These are phyloP conservation scores for Halophytophthora batemanensis DNA, from an alignment of 352 stramenopile genomes.

Conservation along the genomic window DNA sequence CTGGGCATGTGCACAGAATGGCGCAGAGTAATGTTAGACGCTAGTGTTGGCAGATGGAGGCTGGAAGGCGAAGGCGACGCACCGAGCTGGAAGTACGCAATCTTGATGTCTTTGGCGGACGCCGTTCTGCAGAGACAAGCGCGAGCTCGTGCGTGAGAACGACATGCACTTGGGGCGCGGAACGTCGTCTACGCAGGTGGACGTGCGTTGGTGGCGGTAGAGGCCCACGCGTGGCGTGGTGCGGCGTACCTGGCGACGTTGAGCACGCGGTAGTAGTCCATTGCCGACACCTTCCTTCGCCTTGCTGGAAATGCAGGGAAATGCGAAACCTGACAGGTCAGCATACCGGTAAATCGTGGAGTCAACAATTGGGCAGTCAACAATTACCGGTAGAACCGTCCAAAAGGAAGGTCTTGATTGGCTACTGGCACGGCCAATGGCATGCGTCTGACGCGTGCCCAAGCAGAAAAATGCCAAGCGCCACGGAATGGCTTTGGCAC, in stretches of 20 bases:
- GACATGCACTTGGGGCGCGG: not conserved
- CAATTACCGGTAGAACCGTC: no score
- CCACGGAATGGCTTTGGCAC: no score
- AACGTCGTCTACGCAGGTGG: not conserved
- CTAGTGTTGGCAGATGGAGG: not conserved
- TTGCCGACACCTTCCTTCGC: conserved; percentile 18
- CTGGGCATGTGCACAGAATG: conserved; percentile 16
- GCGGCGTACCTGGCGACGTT: conserved; percentile 63
- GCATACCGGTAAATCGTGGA: no score
- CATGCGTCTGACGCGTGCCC: no score
- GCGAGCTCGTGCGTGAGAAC: not conserved
- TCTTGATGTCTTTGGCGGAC: conserved; percentile 74
- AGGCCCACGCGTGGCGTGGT: conserved; percentile 9
- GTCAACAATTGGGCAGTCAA: no score
- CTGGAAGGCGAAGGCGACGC: not conserved
- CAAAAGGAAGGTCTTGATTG: no score
- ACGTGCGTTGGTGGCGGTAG: not conserved
- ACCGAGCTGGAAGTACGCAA: conserved; percentile 78
- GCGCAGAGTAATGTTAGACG: not conserved
- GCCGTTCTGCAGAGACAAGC: conserved; percentile 30
- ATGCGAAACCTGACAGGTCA: not conserved
- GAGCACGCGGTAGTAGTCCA: conserved; percentile 82
- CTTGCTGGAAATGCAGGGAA: not conserved
- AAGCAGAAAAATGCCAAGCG: no score
- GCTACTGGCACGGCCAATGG: no score